Evolutionary conservation across 345 rosid genomes (phyloP).

Genomic region (Erucastrum elatum): DNA sequence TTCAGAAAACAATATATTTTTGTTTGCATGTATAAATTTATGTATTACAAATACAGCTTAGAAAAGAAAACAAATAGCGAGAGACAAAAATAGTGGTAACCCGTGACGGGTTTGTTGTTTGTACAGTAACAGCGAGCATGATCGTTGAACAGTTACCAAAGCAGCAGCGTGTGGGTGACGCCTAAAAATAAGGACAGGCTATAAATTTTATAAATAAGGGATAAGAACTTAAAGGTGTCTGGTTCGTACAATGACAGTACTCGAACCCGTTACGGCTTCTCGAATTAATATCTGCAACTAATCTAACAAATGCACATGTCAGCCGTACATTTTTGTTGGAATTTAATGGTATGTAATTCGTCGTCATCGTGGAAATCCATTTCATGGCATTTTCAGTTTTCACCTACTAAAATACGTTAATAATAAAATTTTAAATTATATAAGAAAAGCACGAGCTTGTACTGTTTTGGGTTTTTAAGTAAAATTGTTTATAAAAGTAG

Average conservation of each 20-base stretch:
- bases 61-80: neutral
- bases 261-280: conserved; percentile 39
- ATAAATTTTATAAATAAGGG: neutral
- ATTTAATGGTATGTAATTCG: neutral
- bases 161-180: conserved; percentile 8
- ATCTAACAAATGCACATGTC: conserved; percentile 11
- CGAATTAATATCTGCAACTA: conserved; percentile 17
- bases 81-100: conserved; percentile 1
- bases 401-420: neutral
- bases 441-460: neutral
- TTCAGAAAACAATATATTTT: neutral
- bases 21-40: neutral
- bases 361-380: neutral
- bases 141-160: conserved; percentile 30
- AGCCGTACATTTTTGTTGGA: conserved; percentile 17
- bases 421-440: no score
- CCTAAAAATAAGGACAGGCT: conserved; percentile 2
- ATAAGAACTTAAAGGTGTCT: conserved; percentile 25
- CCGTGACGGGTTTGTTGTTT: conserved; percentile 26
- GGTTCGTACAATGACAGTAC: conserved; percentile 40
- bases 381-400: neutral
- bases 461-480: neutral
- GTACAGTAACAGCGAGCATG: conserved; percentile 25
- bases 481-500: neutral
- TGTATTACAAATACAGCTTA: neutral